Evolutionary conservation across 805 yeast genomes (phyloP).

Genomic region (Starmera caribaea): DNA sequence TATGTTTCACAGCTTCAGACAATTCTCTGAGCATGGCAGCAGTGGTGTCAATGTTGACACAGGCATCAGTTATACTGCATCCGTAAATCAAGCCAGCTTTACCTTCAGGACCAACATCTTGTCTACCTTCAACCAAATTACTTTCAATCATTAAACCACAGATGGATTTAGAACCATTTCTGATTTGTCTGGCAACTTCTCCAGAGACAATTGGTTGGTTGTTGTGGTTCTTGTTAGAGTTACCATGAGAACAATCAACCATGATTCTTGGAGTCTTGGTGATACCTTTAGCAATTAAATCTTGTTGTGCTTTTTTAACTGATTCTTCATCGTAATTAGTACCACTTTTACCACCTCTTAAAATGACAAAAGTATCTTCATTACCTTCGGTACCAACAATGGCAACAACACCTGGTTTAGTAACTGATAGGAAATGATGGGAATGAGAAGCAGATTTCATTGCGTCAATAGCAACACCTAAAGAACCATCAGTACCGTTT

Average conservation of each 20-base stretch:
- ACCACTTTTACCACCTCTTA: conserved; percentile 93
- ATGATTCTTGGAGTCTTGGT: conserved; percentile 54
- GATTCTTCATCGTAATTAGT: conserved; percentile 80
- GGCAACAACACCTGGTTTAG: conserved; percentile 94
- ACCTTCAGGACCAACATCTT: conserved; percentile 77
- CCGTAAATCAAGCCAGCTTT: conserved; percentile 77
- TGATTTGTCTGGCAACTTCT: conserved; percentile 67
- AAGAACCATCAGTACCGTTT: conserved; percentile 94
- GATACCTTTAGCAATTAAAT: conserved; percentile 37
- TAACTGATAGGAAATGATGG: conserved; percentile 90
- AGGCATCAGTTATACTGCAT: conserved; percentile 94
- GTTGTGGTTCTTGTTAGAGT: conserved; percentile 80
- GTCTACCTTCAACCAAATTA: conserved; percentile 86
- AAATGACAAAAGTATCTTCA: conserved; percentile 77
- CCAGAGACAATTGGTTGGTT: conserved; percentile 89
- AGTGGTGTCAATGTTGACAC: conserved; percentile 87
- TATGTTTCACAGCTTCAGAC: conserved; percentile 69
- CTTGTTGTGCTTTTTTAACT: conserved; percentile 56
- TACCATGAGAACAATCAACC: conserved; percentile 98
- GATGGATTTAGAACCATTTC: conserved; percentile 62
- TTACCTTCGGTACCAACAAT: conserved; percentile 95
- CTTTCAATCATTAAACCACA: conserved; percentile 98
- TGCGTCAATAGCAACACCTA: conserved; percentile 93
- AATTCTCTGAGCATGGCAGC: conserved; percentile 58
- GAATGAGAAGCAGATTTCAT: conserved; percentile 85